These are phyloP conservation scores for Penicillium sp. DNA, from an alignment of 2,329 filamentous ascomycete genomes.

Conservation along the genomic window DNA sequence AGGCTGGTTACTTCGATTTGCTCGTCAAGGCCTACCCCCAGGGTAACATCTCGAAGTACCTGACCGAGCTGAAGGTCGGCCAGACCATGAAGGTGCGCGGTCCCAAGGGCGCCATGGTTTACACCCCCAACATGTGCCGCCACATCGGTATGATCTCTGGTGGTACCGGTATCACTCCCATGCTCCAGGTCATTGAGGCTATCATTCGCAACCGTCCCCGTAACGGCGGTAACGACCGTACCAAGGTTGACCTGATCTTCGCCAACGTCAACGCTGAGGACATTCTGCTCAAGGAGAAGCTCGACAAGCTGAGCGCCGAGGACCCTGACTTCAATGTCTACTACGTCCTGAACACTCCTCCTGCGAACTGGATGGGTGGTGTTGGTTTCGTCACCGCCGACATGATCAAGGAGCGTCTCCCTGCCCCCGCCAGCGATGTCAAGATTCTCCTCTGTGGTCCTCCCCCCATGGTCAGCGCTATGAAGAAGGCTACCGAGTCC, in stretches of 20 bases:
- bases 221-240: slow-evolving; percentile 71
- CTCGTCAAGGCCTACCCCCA: slow-evolving; percentile 97
- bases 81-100: slow-evolving; percentile 87
- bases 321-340: slow-evolving; percentile 82
- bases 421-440: slow-evolving; percentile 78
- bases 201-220: slow-evolving; percentile 73
- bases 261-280: slow-evolving; percentile 93
- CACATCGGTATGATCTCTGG: slow-evolving; percentile 98
- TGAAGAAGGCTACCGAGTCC: slow-evolving; percentile 92
- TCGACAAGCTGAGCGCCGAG: slow-evolving; percentile 74
- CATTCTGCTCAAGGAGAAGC: slow-evolving; percentile 88
- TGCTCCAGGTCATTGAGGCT: slow-evolving; percentile 93
- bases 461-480: slow-evolving; percentile 91
- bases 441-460: slow-evolving; percentile 95
- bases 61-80: slow-evolving; percentile 78
- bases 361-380: slow-evolving; percentile 85
- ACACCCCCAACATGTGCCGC: slow-evolving; percentile 93
- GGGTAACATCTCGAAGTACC: slow-evolving; percentile 94
- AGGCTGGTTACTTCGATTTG: slow-evolving; percentile 89
- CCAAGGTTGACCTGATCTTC: slow-evolving; percentile 91
- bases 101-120: slow-evolving; percentile 97
- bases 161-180: slow-evolving; percentile 95
- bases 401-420: slow-evolving; percentile 79
- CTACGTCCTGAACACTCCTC: slow-evolving; percentile 96
- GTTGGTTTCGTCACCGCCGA: slow-evolving; percentile 93